phyloP scores from a whole-genome alignment of 208 protist species.

The Leptomonas pyrrhocoris region DNA sequence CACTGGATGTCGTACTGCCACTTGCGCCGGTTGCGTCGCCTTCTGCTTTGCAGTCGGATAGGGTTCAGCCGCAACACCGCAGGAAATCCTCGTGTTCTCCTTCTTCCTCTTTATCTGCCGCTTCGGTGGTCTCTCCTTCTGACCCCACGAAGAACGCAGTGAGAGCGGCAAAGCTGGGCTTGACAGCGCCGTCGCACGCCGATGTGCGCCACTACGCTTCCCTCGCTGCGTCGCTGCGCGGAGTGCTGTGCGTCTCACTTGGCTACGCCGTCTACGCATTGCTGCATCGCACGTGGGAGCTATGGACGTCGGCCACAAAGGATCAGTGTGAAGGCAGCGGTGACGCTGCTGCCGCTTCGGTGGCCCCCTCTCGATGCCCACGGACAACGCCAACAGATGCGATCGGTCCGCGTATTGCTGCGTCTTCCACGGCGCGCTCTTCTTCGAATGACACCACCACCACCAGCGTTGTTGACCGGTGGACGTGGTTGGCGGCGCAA shows the following conservation, averaged over 20 bases:
- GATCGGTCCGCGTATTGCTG: background rate
- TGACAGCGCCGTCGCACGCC: background rate
- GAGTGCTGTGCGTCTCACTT: constrained; percentile 15
- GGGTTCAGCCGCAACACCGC: no score
- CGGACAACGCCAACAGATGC: background rate
- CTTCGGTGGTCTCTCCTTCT: no score
- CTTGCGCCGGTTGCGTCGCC: no score
- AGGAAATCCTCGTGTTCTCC: no score
- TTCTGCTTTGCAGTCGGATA: no score
- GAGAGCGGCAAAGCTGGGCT: no score
- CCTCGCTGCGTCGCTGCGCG: constrained; percentile 19
- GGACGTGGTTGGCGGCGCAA: constrained; percentile 19
- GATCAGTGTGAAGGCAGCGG: background rate
- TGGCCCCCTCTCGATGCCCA: background rate
- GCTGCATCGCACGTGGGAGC: background rate
- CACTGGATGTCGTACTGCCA: constrained; percentile 23
- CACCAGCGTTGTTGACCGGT: background rate
- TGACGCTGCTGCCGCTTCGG: background rate
- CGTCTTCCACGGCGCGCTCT: background rate
- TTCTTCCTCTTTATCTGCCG: no score
- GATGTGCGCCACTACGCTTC: constrained; percentile 20
- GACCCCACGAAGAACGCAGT: no score
- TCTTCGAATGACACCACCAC: background rate
- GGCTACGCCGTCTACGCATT: constrained; percentile 24
- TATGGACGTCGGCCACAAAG: background rate